phyloP scores from a whole-genome alignment of 192 early-diverging fungal genomes.

The Podila epicladia region DNA sequence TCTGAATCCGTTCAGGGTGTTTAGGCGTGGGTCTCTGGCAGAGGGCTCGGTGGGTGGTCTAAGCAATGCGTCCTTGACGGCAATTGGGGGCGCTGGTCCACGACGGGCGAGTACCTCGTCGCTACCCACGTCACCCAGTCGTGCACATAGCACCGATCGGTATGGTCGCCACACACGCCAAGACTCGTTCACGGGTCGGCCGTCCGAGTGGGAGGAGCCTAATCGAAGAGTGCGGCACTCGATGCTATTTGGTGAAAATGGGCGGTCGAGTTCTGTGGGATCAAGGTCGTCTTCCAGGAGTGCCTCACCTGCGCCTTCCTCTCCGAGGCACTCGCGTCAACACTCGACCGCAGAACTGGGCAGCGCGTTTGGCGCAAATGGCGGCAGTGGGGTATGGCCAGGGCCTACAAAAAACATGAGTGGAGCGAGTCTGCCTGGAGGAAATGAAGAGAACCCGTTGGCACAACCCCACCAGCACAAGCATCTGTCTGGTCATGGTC shows the following conservation, averaged over 20 bases:
- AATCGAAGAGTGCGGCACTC: conserved; percentile 31
- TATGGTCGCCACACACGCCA: conserved; percentile 13
- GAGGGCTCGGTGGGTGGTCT: background rate
- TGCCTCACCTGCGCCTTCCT: conserved; percentile 4
- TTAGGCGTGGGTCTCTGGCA: conserved; percentile 10
- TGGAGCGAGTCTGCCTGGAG: background rate
- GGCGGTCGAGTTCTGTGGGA: conserved; percentile 10
- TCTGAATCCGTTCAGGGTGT: conserved; percentile 32
- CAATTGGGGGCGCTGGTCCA: background rate
- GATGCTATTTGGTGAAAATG: conserved; percentile 35
- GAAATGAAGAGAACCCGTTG: background rate
- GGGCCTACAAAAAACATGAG: background rate
- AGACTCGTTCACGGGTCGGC: conserved; percentile 26
- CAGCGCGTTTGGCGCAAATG: background rate
- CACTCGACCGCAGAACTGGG: conserved; percentile 5
- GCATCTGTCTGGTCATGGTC: background rate
- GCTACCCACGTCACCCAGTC: conserved; percentile 1
- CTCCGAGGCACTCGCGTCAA: background rate
- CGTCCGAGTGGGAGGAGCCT: conserved; percentile 46
- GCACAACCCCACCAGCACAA: background rate
- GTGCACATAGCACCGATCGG: background rate
- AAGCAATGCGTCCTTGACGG: background rate
- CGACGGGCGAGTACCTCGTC: background rate
- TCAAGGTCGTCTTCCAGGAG: conserved; percentile 3
- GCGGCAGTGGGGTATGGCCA: background rate